Base-by-base conservation (phyloP, 768 basidiomycete genomes). In the Obba rivulosa region DNA sequence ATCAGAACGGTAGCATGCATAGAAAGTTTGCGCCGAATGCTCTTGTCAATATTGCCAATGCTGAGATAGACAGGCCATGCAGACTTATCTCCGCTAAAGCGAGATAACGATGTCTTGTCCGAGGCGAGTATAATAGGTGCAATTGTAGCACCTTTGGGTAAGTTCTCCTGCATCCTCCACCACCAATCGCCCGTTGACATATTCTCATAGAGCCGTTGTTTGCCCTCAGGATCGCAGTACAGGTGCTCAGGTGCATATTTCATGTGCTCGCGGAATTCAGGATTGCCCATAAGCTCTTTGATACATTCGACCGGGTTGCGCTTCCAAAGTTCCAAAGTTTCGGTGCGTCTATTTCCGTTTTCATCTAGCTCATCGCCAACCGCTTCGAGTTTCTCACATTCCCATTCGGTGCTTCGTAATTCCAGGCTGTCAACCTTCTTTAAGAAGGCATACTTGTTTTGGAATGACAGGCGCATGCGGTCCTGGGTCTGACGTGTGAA, bases 101-200 rank as follows among this genome's bases (percentile, higher is more conserved):
- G 49, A 0, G 71, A 71, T 0, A 76, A 51, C 44, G 67, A 62
- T 0, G 73, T 77, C 44, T 76, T 77, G 57, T 79, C 74, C 0
- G 73, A 66, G 0, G 73, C 66, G 3, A 79, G 55, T 17, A 78
- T 74, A 4, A 79, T 41, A 0, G 75, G 75, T 0, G 69, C 56
- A 3, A 48, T 51, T 0, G 49, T 61, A 24, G 25, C 74, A 59
- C 2, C 71, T 37, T 34, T 10, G 35, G 61, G 46, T 28, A 61
- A 31, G 21, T 51, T 49, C 8, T 61, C 63, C 56, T 66, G 63
- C 1, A 45, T 31, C 0, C 51, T 23, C 58, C 57, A 60, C 61
- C 62, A 65, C 62, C 58, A 61, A 21, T 62, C 51, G 3, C 44
- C 59, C 0, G 61, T 58, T 41, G 48, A 52, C 57, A 60, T 60